phyloP scores from a whole-genome alignment of 1,284 basidiomycete species.

The Gomphus bonarii region DNA sequence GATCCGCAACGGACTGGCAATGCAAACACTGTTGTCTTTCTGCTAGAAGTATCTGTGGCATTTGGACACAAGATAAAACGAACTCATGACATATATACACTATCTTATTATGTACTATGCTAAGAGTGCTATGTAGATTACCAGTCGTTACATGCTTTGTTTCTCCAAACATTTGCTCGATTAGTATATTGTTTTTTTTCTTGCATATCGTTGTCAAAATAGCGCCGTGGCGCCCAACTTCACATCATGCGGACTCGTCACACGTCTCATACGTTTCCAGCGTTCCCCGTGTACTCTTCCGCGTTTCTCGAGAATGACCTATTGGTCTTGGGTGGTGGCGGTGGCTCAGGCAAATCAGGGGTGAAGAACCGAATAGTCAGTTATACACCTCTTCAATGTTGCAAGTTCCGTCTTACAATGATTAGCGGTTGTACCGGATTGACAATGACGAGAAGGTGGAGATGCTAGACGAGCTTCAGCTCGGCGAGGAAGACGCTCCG shows the following conservation, averaged over 20 bases:
- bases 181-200: too few species aligned
- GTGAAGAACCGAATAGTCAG: constrained; percentile 85
- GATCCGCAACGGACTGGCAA: too few species aligned
- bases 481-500: constrained; percentile 83
- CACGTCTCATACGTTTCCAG: constrained; percentile 59
- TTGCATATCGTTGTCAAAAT: too few species aligned
- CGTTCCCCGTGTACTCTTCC: constrained; percentile 82
- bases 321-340: constrained; percentile 86
- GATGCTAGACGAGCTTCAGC: constrained; percentile 57
- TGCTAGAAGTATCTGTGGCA: too few species aligned
- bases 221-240: neutral
- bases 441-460: constrained; percentile 48
- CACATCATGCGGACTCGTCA: constrained; percentile 66
- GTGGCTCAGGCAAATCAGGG: constrained; percentile 69
- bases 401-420: neutral
- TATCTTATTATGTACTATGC: too few species aligned
- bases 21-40: too few species aligned
- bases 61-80: too few species aligned
- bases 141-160: too few species aligned
- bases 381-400: neutral
- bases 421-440: constrained; percentile 64
- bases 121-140: too few species aligned
- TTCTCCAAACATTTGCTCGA: too few species aligned
- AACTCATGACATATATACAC: too few species aligned
- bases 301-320: constrained; percentile 67